A percentile compares a stretch with the other conserved stretches of the same genome.
Evolutionary conservation across 805 yeast species (phyloP).

Genomic region (Myxozyma monticola): DNA sequence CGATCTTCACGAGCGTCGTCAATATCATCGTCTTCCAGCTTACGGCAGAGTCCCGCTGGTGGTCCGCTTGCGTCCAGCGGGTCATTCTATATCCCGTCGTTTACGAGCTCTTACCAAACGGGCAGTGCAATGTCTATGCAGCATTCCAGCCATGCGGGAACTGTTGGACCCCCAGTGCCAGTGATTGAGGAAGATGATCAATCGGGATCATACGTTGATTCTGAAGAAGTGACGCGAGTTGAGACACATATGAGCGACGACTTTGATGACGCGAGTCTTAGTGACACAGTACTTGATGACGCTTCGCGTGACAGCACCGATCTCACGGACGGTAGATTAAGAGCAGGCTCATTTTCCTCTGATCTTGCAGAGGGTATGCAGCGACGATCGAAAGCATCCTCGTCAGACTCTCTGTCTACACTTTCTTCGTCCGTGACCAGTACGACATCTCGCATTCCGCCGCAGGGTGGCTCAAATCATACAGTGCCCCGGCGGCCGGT

Average conservation of each 20-base stretch:
- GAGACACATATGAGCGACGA: no score
- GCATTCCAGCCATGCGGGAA: background rate
- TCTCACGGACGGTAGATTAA: no score
- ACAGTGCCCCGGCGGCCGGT: slow-evolving; percentile 11
- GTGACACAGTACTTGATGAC: slow-evolving; percentile 2
- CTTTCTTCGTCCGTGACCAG: slow-evolving; percentile 11
- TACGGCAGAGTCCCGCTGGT: no score
- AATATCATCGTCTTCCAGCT: no score
- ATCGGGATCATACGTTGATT: background rate
- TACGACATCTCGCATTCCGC: background rate
- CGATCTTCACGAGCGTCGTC: no score
- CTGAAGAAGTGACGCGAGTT: no score
- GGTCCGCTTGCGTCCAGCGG: background rate
- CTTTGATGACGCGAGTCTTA: background rate
- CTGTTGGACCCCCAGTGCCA: slow-evolving; percentile 1
- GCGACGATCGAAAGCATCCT: background rate
- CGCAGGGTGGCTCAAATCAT: background rate
- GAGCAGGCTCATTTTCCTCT: no score
- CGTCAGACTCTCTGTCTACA: slow-evolving; percentile 1
- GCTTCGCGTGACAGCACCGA: background rate
- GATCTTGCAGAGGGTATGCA: no score
- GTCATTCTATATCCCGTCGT: slow-evolving; percentile 15
- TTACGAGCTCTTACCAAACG: slow-evolving; percentile 17
- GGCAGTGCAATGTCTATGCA: no score
- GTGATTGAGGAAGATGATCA: slow-evolving; percentile 4